These are phyloP conservation scores for Ganoderma leucocontextum DNA, from an alignment of 1,284 basidiomycete genomes.

Conservation along the genomic window DNA sequence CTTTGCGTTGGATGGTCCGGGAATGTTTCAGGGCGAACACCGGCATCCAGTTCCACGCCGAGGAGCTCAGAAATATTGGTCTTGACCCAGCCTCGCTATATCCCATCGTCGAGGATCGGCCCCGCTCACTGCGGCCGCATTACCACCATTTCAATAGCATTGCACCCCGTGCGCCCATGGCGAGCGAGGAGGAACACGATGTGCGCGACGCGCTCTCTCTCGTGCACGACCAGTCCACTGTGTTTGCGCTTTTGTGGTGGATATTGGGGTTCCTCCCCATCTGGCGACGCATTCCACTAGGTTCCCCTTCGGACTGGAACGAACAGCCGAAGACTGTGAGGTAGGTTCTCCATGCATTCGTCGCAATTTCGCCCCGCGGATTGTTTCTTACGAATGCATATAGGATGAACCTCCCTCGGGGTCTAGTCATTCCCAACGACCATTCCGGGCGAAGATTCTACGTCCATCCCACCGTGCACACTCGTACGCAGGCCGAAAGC, in stretches of 20 bases:
- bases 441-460: no score
- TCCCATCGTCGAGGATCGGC: conserved; percentile 12
- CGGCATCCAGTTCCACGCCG: conserved; percentile 49
- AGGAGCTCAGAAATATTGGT: conserved; percentile 55
- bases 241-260: conserved; percentile 58
- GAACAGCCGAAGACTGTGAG: no score
- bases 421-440: no score
- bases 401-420: no score
- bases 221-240: conserved; percentile 59
- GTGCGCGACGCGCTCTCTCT: conserved; percentile 55
- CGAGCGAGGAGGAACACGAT: conserved; percentile 59
- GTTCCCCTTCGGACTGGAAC: no score
- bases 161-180: conserved; percentile 33
- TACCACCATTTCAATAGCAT: not conserved
- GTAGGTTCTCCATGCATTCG: no score
- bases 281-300: no score
- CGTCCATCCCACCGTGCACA: no score
- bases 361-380: no score
- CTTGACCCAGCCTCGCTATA: conserved; percentile 54
- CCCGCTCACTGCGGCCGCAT: not conserved
- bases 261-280: conserved; percentile 48
- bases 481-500: no score
- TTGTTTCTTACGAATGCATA: no score
- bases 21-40: conserved; percentile 55
- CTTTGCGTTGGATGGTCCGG: conserved; percentile 73